These are phyloP conservation scores for Entomortierella parvispora DNA, from an alignment of 192 early-diverging fungal genomes.

Conservation along the genomic window DNA sequence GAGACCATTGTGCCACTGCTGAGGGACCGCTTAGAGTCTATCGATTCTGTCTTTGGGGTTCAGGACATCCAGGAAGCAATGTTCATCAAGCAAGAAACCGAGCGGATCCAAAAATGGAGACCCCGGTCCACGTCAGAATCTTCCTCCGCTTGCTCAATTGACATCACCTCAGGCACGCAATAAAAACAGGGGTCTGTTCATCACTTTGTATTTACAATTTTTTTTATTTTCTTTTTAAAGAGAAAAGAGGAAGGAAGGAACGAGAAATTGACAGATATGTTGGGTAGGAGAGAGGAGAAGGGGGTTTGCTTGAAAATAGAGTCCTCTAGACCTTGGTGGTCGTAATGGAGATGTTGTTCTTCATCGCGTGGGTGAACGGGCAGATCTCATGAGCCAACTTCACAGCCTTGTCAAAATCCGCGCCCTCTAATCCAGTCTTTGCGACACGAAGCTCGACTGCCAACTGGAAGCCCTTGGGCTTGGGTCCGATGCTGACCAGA, in stretches of 20 bases:
- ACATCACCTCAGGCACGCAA: no score
- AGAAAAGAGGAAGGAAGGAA: no score
- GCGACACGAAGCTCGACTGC: conserved; percentile 60
- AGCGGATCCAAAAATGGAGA: conserved; percentile 15
- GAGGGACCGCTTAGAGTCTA: conserved; percentile 5
- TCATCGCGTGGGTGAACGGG: conserved; percentile 64
- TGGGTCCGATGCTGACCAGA: conserved; percentile 61
- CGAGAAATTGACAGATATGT: no score
- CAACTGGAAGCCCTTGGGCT: conserved; percentile 61
- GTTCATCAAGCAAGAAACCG: conserved; percentile 9
- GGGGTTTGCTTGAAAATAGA: background rate
- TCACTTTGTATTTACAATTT: no score
- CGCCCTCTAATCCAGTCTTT: conserved; percentile 58
- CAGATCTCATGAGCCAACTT: conserved; percentile 64
- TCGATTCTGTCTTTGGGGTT: conserved; percentile 21
- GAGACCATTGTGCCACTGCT: background rate
- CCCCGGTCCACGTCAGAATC: background rate
- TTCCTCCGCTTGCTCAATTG: no score
- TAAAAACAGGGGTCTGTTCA: no score
- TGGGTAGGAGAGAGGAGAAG: no score
- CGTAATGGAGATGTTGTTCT: conserved; percentile 65
- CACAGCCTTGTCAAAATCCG: conserved; percentile 53
- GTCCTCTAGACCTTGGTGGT: conserved; percentile 50
- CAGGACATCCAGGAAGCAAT: conserved; percentile 31
- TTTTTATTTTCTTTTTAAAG: no score